Evolutionary conservation across 2,329 filamentous ascomycete genomes (phyloP).

Genomic region (Neopestalotiopsis rosae): DNA sequence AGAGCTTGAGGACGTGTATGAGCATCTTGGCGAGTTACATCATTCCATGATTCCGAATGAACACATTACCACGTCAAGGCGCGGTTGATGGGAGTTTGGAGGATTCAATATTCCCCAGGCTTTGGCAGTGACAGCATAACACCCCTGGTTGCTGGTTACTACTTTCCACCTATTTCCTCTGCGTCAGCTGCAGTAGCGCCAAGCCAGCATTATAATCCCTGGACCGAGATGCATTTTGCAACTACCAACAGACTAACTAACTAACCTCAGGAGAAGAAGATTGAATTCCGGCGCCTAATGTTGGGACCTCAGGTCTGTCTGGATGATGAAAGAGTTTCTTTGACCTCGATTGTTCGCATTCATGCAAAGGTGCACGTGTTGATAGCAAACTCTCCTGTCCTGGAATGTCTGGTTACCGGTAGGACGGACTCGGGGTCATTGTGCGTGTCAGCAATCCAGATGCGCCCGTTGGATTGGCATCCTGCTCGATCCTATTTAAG

Average conservation of each 20-base stretch:
- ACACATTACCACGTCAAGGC: not conserved
- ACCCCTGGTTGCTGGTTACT: not conserved
- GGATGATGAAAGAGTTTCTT: not conserved
- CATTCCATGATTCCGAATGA: not conserved
- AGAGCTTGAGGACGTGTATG: not conserved
- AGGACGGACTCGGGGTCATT: not conserved
- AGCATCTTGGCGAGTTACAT: not conserved
- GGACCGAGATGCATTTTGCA: not conserved
- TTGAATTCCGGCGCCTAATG: not conserved
- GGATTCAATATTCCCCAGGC: not conserved
- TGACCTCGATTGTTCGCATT: not conserved
- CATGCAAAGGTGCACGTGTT: not conserved
- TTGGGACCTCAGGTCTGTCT: not conserved
- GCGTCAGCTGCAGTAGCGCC: constrained; percentile 1
- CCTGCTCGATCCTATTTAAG: constrained; percentile 3
- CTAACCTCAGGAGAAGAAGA: not conserved
- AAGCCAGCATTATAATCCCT: constrained; percentile 1
- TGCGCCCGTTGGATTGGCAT: not conserved
- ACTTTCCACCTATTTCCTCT: not conserved
- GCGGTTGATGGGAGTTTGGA: not conserved
- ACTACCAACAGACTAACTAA: not conserved
- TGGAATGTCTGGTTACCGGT: not conserved
- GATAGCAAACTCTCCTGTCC: not conserved
- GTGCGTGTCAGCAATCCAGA: not conserved
- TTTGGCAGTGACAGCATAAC: not conserved